These are phyloP conservation scores for Claviceps spartinae DNA, from an alignment of 2,329 filamentous ascomycete species.

Conservation along the genomic window DNA sequence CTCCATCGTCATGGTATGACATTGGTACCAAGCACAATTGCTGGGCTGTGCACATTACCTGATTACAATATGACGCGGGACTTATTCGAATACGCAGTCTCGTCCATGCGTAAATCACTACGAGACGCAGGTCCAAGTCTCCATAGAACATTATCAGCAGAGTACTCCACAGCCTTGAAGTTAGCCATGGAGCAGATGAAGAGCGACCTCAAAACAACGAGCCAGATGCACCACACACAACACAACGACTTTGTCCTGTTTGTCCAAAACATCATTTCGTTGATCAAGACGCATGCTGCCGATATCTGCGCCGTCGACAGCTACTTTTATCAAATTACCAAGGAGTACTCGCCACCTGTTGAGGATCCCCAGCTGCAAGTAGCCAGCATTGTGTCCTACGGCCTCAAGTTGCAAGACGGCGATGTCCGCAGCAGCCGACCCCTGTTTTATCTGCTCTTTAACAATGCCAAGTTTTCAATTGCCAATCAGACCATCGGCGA, in stretches of 20 bases:
- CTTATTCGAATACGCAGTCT: constrained; percentile 35
- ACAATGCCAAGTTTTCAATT: constrained; percentile 42
- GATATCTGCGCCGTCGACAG: constrained; percentile 40
- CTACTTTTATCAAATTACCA: constrained; percentile 43
- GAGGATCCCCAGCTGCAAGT: constrained; percentile 44
- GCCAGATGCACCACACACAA: constrained; percentile 18
- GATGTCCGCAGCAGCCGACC: constrained; percentile 32
- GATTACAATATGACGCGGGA: constrained; percentile 35
- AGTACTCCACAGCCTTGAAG: constrained; percentile 30
- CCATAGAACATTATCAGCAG: constrained; percentile 23
- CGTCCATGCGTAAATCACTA: constrained; percentile 36
- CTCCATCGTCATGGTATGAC: constrained; percentile 27
- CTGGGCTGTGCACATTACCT: constrained; percentile 24
- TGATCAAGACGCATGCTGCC: constrained; percentile 39
- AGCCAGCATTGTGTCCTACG: constrained; percentile 42
- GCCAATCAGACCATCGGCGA: constrained; percentile 33
- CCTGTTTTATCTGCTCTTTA: constrained; percentile 43
- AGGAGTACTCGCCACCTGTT: constrained; percentile 39
- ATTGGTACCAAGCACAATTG: constrained; percentile 28
- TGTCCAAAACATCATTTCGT: constrained; percentile 35
- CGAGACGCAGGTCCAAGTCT: constrained; percentile 23
- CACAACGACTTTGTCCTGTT: constrained; percentile 38
- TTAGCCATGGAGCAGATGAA: constrained; percentile 41
- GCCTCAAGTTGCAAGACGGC: constrained; percentile 38
- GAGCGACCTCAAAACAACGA: constrained; percentile 29